Evolutionary conservation across 2,329 filamentous ascomycete species (phyloP), one percentile per base, ranked within the genome.

Genomic region (Diaporthe batatas): DNA sequence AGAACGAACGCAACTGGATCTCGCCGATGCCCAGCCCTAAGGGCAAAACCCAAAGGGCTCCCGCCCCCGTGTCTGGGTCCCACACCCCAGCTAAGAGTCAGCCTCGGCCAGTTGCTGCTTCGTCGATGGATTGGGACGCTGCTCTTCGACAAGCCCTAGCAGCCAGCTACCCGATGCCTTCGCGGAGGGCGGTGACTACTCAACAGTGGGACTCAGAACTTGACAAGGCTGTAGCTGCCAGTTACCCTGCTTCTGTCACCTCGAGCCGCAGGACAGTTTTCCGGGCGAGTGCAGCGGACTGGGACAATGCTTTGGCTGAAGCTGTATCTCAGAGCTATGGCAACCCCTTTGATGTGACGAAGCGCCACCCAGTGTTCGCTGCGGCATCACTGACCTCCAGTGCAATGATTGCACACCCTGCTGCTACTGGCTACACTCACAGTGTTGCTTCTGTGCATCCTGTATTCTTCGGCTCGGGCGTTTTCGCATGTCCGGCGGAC

Each of bases 91-190:
- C 74, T 65, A 71, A 70, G 44, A 68, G 79, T 74, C 65, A 77
- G 78, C 21, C 76, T 78, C 25, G 77, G 76, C 47, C 53, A 23
- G 39, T 34, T 53, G 55, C 2, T 18, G 34, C 57, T 29, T 62
- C 68, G 16, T 8, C 25, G 16, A 32, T 42, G 55, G 77, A 82
- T 29, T 84, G 83, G 82, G 77, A 79, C 11, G 77, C 78, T 23
- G 85, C 85, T 5, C 80, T 87, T 1, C 74, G 79, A 5, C 74
- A 81, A 65, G 82, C 84, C 23, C 74, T 83, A 32, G 73, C 77
- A 6, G 78, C 79, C 51, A 82, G 82, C 49, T 76, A 78, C 25
- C 80, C 78, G 51, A 70, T 75, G 18, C 49, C 77, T 25, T 73
- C 73, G 25, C 71, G 77, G 55, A 78, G 72, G 18, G 72, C 76